Evolutionary conservation across 208 protist genomes (phyloP), one percentile per base, ranked within the genome.

Genomic region (Hexamita inflata): DNA sequence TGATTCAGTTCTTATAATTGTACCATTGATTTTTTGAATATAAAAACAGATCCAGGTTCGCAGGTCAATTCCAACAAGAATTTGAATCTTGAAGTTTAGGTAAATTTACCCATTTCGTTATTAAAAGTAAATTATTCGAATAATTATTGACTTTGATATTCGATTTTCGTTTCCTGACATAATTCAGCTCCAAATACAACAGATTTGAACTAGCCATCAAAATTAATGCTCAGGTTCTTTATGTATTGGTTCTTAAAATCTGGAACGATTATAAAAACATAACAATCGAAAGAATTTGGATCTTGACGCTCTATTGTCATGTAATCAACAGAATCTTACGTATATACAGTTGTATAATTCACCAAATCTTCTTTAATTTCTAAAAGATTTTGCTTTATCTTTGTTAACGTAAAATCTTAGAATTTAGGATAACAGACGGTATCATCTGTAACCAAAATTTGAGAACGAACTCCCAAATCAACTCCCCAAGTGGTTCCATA

Each of bases 241-340:
- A 28, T n/a, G 11, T 59, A 41, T 4, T 75, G 60, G 29, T 75
- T 24, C 35, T 58, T 58, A 34, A 76, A 76, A 32, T 30, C 73
- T 30, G 73, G 73, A 49, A 9, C 24, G 2, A 58, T 2, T 7
- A 76, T 7, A 19, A 76, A 62, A 28, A 76, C 9, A 4, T 60
- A 62, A 39, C 57, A 66, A 11, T 76, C 38, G 32, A 11, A 58
- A 38, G 58, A 66, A n/a, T 26, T 53, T 24, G 73, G 58, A 35
- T 68, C 35, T 13, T 40, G 24, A 24, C 73, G 32, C 15, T 62
- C 35, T 7, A 76, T 45, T 28, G 59, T 67, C 9, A 76, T 11
- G 38, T 66, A n/a, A 15, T 59, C 58, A n/a, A 9, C 59, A 13
- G 73, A 11, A 26, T 66, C 4, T 7, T 45, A 9, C 9, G 39